Percentiles rank a stretch among this genome's conserved stretches.
Conservation (phyloP, 2,329 filamentous ascomycete genomes). For the Neonectria ditissima region DNA sequence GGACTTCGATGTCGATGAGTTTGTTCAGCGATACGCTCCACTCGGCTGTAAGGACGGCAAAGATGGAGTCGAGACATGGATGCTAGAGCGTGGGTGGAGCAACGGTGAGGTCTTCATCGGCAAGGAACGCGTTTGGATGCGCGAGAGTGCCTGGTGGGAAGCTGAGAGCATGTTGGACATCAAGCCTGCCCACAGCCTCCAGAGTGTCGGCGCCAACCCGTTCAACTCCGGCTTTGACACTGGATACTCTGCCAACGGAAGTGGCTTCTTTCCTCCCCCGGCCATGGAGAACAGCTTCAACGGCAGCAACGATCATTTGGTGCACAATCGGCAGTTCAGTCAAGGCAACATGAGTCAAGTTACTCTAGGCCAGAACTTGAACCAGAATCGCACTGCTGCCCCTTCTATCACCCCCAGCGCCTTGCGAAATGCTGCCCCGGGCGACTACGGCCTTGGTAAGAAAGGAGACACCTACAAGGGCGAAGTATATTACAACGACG, state of each 20-base stretch:
- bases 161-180: slow-evolving; percentile 95
- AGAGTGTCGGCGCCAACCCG: slow-evolving; percentile 59
- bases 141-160: slow-evolving; percentile 96
- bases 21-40: slow-evolving; percentile 81
- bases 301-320: slow-evolving; percentile 78
- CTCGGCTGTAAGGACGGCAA: slow-evolving; percentile 90
- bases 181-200: slow-evolving; percentile 70
- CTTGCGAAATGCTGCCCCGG: slow-evolving; percentile 69
- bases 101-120: slow-evolving; percentile 96
- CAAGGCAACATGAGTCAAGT: slow-evolving; percentile 68
- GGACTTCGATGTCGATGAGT: slow-evolving; percentile 95
- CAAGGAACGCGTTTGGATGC: slow-evolving; percentile 93
- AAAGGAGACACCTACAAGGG: slow-evolving; percentile 86
- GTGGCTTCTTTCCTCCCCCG: slow-evolving; percentile 77
- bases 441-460: slow-evolving; percentile 88
- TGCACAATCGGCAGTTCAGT: slow-evolving; percentile 69
- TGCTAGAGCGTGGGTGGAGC: slow-evolving; percentile 95
- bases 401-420: slow-evolving; percentile 72
- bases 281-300: slow-evolving; percentile 71
- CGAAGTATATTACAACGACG: slow-evolving; percentile 79
- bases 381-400: slow-evolving; percentile 51
- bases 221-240: slow-evolving; percentile 69
- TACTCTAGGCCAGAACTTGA: slow-evolving; percentile 56
- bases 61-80: slow-evolving; percentile 94
- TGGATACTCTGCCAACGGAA: slow-evolving; percentile 75